Evolutionary conservation across 2,329 filamentous ascomycete genomes (phyloP).

Genomic region (Calycina marina): DNA sequence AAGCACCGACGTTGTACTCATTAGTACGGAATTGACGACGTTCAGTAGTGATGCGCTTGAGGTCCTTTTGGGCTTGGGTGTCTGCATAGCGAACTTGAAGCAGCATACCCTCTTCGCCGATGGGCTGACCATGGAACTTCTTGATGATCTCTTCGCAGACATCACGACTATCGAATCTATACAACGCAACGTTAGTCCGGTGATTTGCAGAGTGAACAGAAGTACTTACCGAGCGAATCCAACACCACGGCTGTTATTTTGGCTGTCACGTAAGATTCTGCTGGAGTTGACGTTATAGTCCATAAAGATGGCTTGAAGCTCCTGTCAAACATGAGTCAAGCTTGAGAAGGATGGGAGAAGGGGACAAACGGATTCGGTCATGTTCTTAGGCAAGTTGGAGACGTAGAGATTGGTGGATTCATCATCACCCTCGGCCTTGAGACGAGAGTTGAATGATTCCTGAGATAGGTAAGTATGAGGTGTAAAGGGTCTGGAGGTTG

Average conservation of each 20-base stretch:
- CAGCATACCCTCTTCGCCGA: constrained; percentile 66
- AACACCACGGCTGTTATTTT: constrained; percentile 89
- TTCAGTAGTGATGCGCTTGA: constrained; percentile 92
- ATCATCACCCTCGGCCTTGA: constrained; percentile 89
- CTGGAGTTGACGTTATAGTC: constrained; percentile 79
- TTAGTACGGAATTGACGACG: constrained; percentile 91
- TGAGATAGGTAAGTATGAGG: constrained; percentile 28
- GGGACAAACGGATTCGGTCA: constrained; percentile 70
- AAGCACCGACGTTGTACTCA: constrained; percentile 73
- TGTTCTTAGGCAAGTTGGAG: constrained; percentile 83
- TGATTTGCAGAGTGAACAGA: neutral
- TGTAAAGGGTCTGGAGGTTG: too few relatives aligned
- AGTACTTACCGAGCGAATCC: constrained; percentile 77
- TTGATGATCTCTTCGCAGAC: constrained; percentile 81
- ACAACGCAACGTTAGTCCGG: constrained; percentile 9
- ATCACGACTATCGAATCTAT: constrained; percentile 80
- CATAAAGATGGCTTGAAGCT: constrained; percentile 63
- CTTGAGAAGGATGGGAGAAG: neutral
- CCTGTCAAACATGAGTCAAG: constrained; percentile 29
- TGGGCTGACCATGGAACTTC: constrained; percentile 66
- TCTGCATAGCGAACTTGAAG: constrained; percentile 95
- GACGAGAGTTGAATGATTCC: constrained; percentile 96
- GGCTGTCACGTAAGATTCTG: constrained; percentile 84
- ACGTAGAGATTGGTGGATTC: constrained; percentile 92
- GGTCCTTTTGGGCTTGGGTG: constrained; percentile 86